Evolutionary conservation across 2,329 filamentous ascomycete species (phyloP).

Genomic region (Alternaria brassicicola): DNA sequence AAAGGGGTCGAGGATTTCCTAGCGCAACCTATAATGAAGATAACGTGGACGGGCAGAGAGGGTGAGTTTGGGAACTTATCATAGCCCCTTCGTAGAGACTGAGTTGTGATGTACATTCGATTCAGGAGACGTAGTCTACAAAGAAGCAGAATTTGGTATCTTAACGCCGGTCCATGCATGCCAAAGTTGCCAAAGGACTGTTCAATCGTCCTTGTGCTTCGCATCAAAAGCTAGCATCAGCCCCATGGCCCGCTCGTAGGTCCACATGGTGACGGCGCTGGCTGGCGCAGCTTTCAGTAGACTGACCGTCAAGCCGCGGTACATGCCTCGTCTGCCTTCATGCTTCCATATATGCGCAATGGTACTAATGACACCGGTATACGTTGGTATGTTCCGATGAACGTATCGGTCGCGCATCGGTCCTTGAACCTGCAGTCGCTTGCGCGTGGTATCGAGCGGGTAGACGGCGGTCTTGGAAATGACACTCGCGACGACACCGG

Average conservation of each 20-base stretch:
- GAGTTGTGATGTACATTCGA: background rate
- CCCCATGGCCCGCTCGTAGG: constrained; percentile 78
- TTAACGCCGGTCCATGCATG: background rate
- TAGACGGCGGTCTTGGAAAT: constrained; percentile 89
- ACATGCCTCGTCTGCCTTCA: constrained; percentile 82
- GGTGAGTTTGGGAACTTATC: background rate
- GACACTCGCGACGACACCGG: constrained; percentile 79
- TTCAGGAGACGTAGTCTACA: background rate
- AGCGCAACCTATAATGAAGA: constrained; percentile 3
- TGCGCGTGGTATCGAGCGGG: constrained; percentile 88
- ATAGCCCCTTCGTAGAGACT: background rate
- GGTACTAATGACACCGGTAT: constrained; percentile 69
- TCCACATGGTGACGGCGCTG: constrained; percentile 93
- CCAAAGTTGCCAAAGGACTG: background rate
- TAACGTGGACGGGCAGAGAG: background rate
- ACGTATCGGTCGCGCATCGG: constrained; percentile 80
- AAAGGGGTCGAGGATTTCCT: background rate
- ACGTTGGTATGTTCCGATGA: constrained; percentile 86
- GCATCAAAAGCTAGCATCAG: constrained; percentile 55
- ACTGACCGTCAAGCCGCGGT: constrained; percentile 86
- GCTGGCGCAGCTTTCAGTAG: constrained; percentile 93
- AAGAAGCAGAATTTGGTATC: background rate
- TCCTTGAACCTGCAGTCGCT: constrained; percentile 93
- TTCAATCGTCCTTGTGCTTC: constrained; percentile 10
- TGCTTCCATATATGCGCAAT: constrained; percentile 69